Conservation (phyloP, 148 eudicot species). For the Polygonum aviculare region DNA sequence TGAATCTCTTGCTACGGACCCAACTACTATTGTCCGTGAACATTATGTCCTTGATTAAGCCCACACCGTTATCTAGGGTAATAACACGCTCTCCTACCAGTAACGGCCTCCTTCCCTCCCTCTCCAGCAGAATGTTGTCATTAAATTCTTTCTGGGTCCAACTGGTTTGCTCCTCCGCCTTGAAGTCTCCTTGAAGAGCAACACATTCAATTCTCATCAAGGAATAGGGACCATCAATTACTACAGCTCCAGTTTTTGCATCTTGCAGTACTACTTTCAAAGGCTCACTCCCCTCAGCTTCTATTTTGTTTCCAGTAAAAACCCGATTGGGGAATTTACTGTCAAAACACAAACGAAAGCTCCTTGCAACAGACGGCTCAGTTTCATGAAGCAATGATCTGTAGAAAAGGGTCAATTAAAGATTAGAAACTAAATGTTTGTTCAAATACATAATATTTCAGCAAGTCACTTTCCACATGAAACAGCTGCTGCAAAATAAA, state of each 20-base stretch:
- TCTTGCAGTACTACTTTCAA: conserved; percentile 20
- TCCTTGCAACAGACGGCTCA: conserved; percentile 4
- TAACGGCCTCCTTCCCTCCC: conserved; percentile 56
- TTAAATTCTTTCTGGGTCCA: conserved; percentile 50
- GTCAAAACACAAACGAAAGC: conserved; percentile 16
- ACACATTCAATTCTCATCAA: conserved; percentile 40
- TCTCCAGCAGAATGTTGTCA: conserved; percentile 35
- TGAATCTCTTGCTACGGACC: conserved; percentile 40
- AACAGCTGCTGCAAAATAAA: not conserved
- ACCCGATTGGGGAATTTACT: conserved; percentile 13
- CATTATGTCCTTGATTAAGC: conserved; percentile 23
- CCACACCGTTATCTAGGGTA: conserved; percentile 34
- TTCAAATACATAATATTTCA: not conserved
- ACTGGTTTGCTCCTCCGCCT: conserved; percentile 31
- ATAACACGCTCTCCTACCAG: conserved; percentile 35
- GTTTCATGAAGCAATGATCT: not conserved
- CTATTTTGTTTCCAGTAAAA: conserved; percentile 24
- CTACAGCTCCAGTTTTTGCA: conserved; percentile 13
- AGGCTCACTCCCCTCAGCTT: conserved; percentile 19
- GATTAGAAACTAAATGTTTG: not conserved
- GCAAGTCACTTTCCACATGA: not conserved
- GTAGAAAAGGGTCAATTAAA: not conserved
- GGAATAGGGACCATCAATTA: conserved; percentile 31
- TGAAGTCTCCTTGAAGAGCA: conserved; percentile 64
- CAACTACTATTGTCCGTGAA: conserved; percentile 62